These are phyloP conservation scores for Ustilago loliicola DNA, from an alignment of 1,284 basidiomycete species.

Conservation along the genomic window DNA sequence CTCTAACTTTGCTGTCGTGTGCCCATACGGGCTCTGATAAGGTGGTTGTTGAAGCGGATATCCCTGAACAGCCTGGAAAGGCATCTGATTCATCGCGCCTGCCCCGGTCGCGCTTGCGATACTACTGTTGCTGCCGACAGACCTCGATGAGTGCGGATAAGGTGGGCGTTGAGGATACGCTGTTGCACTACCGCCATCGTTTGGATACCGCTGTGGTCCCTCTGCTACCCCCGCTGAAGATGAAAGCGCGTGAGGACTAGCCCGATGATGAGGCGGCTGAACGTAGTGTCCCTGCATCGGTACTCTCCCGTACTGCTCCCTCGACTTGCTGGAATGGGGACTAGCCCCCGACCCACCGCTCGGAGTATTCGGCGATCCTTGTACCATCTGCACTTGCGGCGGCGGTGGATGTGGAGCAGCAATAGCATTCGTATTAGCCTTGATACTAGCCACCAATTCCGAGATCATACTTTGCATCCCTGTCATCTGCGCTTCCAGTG, in stretches of 20 bases:
- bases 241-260: conserved; percentile 15
- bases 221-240: neutral
- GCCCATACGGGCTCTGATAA: conserved; percentile 28
- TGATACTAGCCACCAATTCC: conserved; percentile 49
- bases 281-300: conserved; percentile 29
- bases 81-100: conserved; percentile 1
- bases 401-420: conserved; percentile 15
- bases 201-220: conserved; percentile 11
- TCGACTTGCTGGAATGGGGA: conserved; percentile 13
- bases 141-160: conserved; percentile 17
- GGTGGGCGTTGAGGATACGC: conserved; percentile 26
- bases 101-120: neutral
- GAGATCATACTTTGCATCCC: conserved; percentile 51
- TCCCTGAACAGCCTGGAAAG: conserved; percentile 12
- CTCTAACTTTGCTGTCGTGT: conserved; percentile 17
- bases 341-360: conserved; percentile 14
- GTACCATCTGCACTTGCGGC: neutral
- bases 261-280: conserved; percentile 31
- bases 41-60: conserved; percentile 41
- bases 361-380: conserved; percentile 13
- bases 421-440: conserved; percentile 44
- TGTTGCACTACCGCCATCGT: conserved; percentile 3
- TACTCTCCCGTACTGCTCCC: conserved; percentile 17
- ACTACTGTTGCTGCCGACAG: conserved; percentile 31
- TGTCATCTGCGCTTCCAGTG: conserved; percentile 42